Base-by-base conservation (phyloP, 352 stramenopile genomes). In the Phytophthora capsici region DNA sequence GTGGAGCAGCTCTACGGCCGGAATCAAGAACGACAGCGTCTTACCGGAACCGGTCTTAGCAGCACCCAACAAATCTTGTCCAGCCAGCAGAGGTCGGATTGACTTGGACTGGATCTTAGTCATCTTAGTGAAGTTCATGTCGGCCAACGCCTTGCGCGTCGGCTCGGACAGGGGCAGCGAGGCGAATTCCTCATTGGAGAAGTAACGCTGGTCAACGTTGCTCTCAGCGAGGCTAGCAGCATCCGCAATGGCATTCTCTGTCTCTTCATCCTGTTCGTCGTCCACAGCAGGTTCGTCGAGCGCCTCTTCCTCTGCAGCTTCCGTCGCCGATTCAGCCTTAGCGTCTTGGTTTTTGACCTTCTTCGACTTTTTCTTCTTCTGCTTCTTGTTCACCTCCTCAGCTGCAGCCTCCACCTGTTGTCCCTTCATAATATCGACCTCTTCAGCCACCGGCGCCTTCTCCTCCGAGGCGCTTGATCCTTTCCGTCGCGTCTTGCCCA, bases 1-100 rank as follows among this genome's bases (percentile, higher is more conserved):
- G 77, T 94, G 82, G 32, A 99, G 86, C 32, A 99, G 73, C 78
- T 99, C 97, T 14, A 99, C 71, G 13, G 95, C 91, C n/a, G 98
- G 98, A 54, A 99, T 93, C 1, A 99, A 70, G 76, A 99, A 99
- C 38, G 97, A 98, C 16, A 99, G 79, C 47, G 98, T 99, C 73
- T 99, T 99, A 57, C 98, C 98, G 12, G 86, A 98, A 44, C 98
- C 97, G 0, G 97, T 99, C 80, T 99, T 99, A 57, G 98, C 98
- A 4, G 97, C 93, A 58, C 95, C 98, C 45, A 99, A 91, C 36
- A 99, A 66, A 73, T 99, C 97, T 63, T 98, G 98, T 13, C 97
- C 97, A 9, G 85, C 78, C 2, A 99, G 82, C 32, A 99, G 79
- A 48, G 95, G 76, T 1, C 97, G 97, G 60, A 99, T 99, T 14